phyloP scores from a whole-genome alignment of 1,284 basidiomycete species.

The Schizophyllum amplum region DNA sequence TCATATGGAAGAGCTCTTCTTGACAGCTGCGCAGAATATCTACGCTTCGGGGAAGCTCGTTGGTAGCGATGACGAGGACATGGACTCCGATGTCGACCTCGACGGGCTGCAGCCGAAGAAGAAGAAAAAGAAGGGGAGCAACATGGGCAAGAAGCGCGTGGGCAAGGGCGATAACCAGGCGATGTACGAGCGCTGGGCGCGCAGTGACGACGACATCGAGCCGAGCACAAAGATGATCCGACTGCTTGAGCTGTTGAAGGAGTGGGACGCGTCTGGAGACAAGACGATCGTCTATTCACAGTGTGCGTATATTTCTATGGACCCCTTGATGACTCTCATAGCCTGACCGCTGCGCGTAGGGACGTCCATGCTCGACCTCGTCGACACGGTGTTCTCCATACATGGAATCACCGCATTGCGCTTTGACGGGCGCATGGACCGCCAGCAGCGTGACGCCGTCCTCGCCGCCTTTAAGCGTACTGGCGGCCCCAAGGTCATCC shows the following conservation, averaged over 20 bases:
- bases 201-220: conserved; percentile 50
- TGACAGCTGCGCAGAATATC: neutral
- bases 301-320: conserved; percentile 33
- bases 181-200: conserved; percentile 41
- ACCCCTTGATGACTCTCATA: neutral
- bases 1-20: conserved; percentile 13
- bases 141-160: conserved; percentile 11
- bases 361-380: conserved; percentile 64
- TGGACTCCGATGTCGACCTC: conserved; percentile 16
- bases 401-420: conserved; percentile 51
- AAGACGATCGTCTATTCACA: conserved; percentile 67
- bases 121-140: conserved; percentile 7
- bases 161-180: conserved; percentile 28
- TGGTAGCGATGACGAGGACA: conserved; percentile 13
- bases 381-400: conserved; percentile 48
- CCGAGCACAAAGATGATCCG: conserved; percentile 64
- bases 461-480: conserved; percentile 42
- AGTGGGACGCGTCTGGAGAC: conserved; percentile 55
- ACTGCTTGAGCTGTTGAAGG: conserved; percentile 41
- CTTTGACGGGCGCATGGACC: conserved; percentile 60
- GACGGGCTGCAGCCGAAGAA: conserved; percentile 1
- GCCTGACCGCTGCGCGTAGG: conserved; percentile 30
- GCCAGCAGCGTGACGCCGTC: conserved; percentile 38
- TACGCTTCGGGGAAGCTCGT: neutral
- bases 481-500: conserved; percentile 50